phyloP scores from a whole-genome alignment of 768 basidiomycete genomes.

The Trametes cinnabarina region DNA sequence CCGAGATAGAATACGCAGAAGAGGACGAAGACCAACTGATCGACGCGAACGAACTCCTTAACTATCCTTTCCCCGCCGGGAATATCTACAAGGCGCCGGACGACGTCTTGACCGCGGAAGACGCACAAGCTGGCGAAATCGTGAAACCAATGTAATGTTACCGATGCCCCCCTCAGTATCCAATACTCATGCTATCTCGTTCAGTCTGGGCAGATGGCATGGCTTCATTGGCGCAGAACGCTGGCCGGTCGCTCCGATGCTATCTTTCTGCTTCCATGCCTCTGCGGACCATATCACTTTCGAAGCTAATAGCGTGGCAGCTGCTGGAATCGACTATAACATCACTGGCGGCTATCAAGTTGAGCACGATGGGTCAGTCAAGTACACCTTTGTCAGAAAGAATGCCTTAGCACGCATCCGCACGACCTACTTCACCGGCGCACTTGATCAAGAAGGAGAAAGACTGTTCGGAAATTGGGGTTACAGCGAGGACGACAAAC shows the following conservation, averaged over 20 bases:
- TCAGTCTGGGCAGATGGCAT: conserved; percentile 27
- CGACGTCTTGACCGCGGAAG: conserved; percentile 23
- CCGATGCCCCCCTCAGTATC: no score
- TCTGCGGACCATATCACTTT: conserved; percentile 14
- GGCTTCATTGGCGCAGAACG: conserved; percentile 18
- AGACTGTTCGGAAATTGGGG: conserved; percentile 31
- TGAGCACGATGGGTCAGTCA: conserved; percentile 9
- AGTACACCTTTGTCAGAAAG: conserved; percentile 21
- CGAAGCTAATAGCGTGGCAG: conserved; percentile 12
- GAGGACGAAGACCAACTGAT: conserved; percentile 25
- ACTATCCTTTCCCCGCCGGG: conserved; percentile 20
- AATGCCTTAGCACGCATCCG: conserved; percentile 25
- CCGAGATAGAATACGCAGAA: conserved; percentile 20
- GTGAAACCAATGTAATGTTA: conserved; percentile 4
- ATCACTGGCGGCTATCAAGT: conserved; percentile 20
- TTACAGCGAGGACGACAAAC: conserved; percentile 17
- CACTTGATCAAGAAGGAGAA: conserved; percentile 18
- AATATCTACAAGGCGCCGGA: conserved; percentile 8
- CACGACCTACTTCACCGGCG: conserved; percentile 25
- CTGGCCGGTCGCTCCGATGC: conserved; percentile 2
- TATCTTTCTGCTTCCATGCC: conserved; percentile 9
- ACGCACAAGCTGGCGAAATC: conserved; percentile 6
- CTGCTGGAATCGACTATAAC: conserved; percentile 16
- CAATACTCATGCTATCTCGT: neutral
- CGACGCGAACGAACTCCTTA: conserved; percentile 21